phyloP scores from a whole-genome alignment of 202 grass and related monocot genomes.

The Schoenoplectus triqueter region DNA sequence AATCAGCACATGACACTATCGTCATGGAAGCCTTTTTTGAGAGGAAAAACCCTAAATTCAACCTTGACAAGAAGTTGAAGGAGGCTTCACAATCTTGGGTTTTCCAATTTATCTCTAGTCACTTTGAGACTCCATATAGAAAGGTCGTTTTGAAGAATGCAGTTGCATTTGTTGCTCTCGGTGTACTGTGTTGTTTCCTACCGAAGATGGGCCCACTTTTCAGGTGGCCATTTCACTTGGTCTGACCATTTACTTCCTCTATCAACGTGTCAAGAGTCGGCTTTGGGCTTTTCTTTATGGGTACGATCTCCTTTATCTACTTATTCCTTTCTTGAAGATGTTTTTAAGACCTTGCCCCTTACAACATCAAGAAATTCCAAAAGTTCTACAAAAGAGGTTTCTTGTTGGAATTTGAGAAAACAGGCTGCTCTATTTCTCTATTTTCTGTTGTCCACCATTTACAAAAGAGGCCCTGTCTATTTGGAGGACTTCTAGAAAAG shows the following conservation, averaged over 20 bases:
- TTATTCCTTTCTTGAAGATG: not conserved
- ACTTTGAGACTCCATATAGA: conserved; percentile 77
- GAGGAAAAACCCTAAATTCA: conserved; percentile 82
- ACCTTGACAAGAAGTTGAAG: conserved; percentile 83
- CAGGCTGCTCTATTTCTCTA: not conserved
- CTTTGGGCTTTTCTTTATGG: conserved; percentile 84
- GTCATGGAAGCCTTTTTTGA: conserved; percentile 94
- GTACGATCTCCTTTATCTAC: conserved; percentile 54
- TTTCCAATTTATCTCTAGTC: conserved; percentile 68
- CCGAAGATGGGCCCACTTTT: conserved; percentile 90
- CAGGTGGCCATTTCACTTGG: conserved; percentile 84
- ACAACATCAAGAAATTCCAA: conserved; percentile 16
- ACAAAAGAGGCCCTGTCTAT: not conserved
- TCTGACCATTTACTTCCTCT: conserved; percentile 88
- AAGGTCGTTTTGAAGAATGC: conserved; percentile 85
- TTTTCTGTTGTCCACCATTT: not conserved
- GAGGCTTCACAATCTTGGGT: conserved; percentile 70
- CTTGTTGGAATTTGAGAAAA: conserved; percentile 20
- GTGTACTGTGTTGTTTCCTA: conserved; percentile 67
- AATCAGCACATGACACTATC: conserved; percentile 87
- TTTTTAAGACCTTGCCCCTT: conserved; percentile 2
- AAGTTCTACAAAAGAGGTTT: not conserved
- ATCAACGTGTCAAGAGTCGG: conserved; percentile 66
- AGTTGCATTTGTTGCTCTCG: conserved; percentile 66
- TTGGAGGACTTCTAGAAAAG: not conserved